phyloP scores from a whole-genome alignment of 306 rosid species.

The Sindora glabra region DNA sequence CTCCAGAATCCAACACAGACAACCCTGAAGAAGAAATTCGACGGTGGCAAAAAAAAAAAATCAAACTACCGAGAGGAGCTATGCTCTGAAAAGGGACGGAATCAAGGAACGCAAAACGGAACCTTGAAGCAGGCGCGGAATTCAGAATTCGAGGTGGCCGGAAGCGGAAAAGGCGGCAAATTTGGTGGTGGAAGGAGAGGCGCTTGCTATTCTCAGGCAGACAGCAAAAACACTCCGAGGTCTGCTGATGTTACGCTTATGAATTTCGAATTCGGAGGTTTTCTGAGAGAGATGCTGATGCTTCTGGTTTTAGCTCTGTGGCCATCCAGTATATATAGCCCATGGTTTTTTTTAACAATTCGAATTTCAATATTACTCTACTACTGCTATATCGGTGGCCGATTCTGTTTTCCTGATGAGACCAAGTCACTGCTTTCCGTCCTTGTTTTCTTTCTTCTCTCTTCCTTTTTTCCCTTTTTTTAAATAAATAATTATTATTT shows the following conservation, averaged over 20 bases:
- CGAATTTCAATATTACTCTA: too few relatives aligned
- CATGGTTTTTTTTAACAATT: not conserved
- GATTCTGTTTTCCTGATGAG: not conserved
- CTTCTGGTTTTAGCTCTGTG: too few relatives aligned
- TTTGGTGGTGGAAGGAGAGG: not conserved
- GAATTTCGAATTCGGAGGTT: not conserved
- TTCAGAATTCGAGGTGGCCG: not conserved
- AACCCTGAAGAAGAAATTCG: constrained; percentile 8
- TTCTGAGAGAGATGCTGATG: not conserved
- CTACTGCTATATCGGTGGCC: not conserved
- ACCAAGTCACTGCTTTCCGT: not conserved
- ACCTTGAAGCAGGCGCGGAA: not conserved
- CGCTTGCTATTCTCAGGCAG: constrained; percentile 1
- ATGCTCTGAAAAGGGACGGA: not conserved
- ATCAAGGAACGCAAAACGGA: not conserved
- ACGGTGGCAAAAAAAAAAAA: not conserved
- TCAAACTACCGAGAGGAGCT: too few relatives aligned
- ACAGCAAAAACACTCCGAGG: constrained; percentile 17
- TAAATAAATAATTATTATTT: not conserved
- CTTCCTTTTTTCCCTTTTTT: not conserved
- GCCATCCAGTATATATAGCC: not conserved
- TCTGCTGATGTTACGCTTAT: constrained; percentile 11
- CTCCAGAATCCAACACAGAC: not conserved
- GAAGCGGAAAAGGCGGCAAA: not conserved
- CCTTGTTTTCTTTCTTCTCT: too few relatives aligned